Percentiles rank a stretch among this genome's conserved stretches.
These are phyloP conservation scores for Chlorella ohadii DNA, from an alignment of 139 green algal species.

Conservation along the genomic window DNA sequence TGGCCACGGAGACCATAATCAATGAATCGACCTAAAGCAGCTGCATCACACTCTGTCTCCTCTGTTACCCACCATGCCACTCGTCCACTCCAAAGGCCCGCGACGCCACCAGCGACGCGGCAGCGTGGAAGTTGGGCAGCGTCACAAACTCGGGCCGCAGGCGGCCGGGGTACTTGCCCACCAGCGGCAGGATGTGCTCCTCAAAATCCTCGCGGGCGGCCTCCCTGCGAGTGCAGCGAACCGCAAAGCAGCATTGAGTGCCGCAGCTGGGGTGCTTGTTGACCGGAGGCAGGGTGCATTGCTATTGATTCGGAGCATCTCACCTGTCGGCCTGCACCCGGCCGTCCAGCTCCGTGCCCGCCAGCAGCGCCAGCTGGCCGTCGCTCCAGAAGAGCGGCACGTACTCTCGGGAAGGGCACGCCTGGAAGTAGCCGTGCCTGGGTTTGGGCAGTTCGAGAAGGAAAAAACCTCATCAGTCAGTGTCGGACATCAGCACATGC, in stretches of 20 bases:
- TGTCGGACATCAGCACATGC: too few relatives aligned
- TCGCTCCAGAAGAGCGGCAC: conserved; percentile 81
- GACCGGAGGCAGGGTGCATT: too few relatives aligned
- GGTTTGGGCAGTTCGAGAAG: not conserved
- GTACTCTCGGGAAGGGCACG: conserved; percentile 63
- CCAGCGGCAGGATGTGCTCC: conserved; percentile 53
- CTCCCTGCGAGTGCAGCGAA: conserved; percentile 26
- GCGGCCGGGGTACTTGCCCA: conserved; percentile 43
- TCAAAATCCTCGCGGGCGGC: conserved; percentile 66
- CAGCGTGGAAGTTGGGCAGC: conserved; percentile 60
- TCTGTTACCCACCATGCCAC: conserved; percentile 82
- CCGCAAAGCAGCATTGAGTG: too few relatives aligned
- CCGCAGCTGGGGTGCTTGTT: too few relatives aligned
- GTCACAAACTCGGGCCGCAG: conserved; percentile 26
- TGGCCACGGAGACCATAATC: too few relatives aligned
- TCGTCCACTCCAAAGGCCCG: conserved; percentile 83
- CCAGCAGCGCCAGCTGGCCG: conserved; percentile 56
- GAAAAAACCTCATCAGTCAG: too few relatives aligned
- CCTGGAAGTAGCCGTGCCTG: conserved; percentile 74
- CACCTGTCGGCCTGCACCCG: conserved; percentile 47
- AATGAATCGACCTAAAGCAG: too few relatives aligned
- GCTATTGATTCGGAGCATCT: too few relatives aligned
- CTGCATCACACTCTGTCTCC: not conserved
- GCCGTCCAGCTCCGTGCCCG: conserved; percentile 64
- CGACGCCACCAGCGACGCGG: conserved; percentile 76